Evolutionary conservation across 2,329 filamentous ascomycete species (phyloP), one percentile per base, ranked within the genome.

Genomic region (Fusarium algeriense): DNA sequence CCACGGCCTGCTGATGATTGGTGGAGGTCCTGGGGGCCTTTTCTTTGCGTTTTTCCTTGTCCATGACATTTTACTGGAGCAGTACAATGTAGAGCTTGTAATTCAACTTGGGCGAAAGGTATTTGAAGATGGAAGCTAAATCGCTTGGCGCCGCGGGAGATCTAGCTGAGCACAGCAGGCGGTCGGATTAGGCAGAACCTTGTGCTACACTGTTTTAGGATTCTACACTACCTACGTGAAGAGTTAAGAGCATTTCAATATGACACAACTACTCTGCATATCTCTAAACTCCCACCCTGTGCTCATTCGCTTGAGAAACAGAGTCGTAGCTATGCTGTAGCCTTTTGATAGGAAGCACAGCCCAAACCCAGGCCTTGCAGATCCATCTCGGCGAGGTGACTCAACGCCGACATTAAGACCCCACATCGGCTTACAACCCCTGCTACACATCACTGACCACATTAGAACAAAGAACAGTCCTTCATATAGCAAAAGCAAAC

Each of bases 1-100:
- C 6, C 13, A 20, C 20, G 23, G 17, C 0, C n/a, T 11, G 1
- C 30, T 50, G 20, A 35, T 23, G 0, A 0, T 14, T 0, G 1
- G 12, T 8, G 0, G 30, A n/a, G 48, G 48, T 0, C 15, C 8
- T 1, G 0, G 2, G 2, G 32, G 20, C 3, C 20, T 32, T 11
- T 0, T 20, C 7, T 0, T 26, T n/a, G 4, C 19, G n/a, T 37
- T 37, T 1, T 50, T 50, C 2, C 2, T 35, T 37, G 48, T 50
- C 48, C 48, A 50, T 10, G 48, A 50, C 48, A 35, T 50, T 23
- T 17, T 23, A 7, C n/a, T 32, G 14, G 4, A 48, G n/a, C 10
- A 9, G 12, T 14, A 8, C 10, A 7, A 20, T 5, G n/a, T 15
- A 15, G 34, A 15, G 34, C 34, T 14, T 35, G 13, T 35, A 14